Evolutionary conservation across 345 rosid species (phyloP).

Genomic region (Physaria fendleri): DNA sequence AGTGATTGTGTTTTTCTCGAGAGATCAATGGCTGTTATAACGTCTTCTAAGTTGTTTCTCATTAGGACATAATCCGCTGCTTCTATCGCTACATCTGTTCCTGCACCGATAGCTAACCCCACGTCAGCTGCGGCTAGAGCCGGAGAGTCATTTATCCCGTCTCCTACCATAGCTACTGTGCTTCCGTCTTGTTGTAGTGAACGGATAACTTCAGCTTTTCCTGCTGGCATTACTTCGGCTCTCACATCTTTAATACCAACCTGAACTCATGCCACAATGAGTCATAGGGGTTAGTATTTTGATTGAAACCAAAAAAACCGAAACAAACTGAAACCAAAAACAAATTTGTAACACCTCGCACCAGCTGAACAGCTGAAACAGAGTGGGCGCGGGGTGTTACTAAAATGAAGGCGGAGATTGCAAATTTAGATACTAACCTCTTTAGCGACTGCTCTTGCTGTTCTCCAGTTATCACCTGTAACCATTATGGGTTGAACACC

Average conservation of each 20-base stretch:
- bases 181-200: conserved; percentile 82
- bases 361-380: no score
- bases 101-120: conserved; percentile 99
- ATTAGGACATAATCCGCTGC: conserved; percentile 95
- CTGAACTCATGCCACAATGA: conserved; percentile 44
- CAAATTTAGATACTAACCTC: conserved; percentile 56
- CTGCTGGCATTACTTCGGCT: conserved; percentile 98
- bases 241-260: conserved; percentile 80
- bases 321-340: no score
- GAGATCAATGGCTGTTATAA: conserved; percentile 90
- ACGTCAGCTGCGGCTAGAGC: conserved; percentile 96
- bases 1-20: conserved; percentile 90
- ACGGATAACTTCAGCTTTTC: conserved; percentile 73
- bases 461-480: conserved; percentile 97
- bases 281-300: no score
- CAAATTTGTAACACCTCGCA: no score
- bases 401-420: neutral
- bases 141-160: conserved; percentile 98
- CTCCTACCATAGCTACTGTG: conserved; percentile 97
- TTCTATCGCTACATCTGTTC: conserved; percentile 96
- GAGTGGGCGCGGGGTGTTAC: no score
- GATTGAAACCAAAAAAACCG: neutral
- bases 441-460: conserved; percentile 89
- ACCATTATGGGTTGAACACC: conserved; percentile 91
- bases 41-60: conserved; percentile 94